Evolutionary conservation across 148 eudicot species (phyloP).

Genomic region (Spergularia marina): DNA sequence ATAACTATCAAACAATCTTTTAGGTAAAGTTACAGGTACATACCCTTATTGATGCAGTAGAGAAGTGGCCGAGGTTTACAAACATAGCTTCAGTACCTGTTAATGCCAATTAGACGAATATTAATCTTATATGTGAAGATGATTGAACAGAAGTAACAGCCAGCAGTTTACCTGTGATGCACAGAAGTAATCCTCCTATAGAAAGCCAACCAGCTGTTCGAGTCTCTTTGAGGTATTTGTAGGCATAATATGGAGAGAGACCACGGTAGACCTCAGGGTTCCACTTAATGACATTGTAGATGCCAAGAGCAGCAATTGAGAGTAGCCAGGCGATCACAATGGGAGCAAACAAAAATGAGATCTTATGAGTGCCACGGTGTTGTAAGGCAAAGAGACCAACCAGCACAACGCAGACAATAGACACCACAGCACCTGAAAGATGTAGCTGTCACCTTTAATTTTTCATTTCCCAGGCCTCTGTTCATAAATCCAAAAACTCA

Average conservation of each 20-base stretch:
- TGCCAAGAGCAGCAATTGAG: conserved; percentile 44
- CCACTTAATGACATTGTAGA: conserved; percentile 46
- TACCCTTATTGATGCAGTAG: conserved; percentile 46
- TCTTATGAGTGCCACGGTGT: conserved; percentile 43
- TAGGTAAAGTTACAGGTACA: conserved; percentile 1
- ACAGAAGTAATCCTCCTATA: conserved; percentile 43
- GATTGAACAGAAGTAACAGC: not conserved
- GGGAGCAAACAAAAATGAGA: conserved; percentile 51
- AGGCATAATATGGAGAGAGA: conserved; percentile 46
- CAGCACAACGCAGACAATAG: conserved; percentile 37
- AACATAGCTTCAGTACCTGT: conserved; percentile 53
- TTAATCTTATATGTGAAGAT: not conserved
- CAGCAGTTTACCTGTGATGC: conserved; percentile 36
- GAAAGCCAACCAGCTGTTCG: conserved; percentile 43
- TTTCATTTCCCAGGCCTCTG: not conserved
- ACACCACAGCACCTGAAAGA: conserved; percentile 34
- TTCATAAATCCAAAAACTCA: conserved; percentile 27
- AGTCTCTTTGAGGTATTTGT: conserved; percentile 36
- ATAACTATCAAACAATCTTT: not conserved
- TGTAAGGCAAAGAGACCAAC: conserved; percentile 53
- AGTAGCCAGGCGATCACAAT: conserved; percentile 41
- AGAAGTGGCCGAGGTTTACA: conserved; percentile 44
- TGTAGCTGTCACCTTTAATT: conserved; percentile 1
- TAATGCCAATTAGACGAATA: conserved; percentile 19
- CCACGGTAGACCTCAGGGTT: conserved; percentile 38